phyloP scores from a whole-genome alignment of 2,329 filamentous ascomycete genomes.

The Colletotrichum ledebouriae region DNA sequence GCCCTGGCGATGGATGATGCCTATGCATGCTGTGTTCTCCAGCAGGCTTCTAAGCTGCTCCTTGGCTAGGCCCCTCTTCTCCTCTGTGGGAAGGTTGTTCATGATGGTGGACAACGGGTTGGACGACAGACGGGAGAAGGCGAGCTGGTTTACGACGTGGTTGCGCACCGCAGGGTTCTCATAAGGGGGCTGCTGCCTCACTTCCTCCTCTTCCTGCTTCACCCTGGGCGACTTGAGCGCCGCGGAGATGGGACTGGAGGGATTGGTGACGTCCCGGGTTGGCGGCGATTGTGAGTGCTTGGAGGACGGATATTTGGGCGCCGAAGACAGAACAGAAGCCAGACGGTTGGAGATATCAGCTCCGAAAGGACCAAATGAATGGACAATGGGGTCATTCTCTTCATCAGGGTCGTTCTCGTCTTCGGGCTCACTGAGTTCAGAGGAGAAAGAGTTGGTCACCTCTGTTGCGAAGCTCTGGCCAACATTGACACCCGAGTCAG shows the following conservation, averaged over 20 bases:
- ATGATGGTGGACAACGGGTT: constrained; percentile 92
- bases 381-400: constrained; percentile 93
- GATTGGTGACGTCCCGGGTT: constrained; percentile 25
- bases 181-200: constrained; percentile 43
- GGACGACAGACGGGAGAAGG: constrained; percentile 92
- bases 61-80: constrained; percentile 70
- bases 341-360: constrained; percentile 87
- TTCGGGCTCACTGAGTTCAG: constrained; percentile 66
- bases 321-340: constrained; percentile 80
- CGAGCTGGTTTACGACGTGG: constrained; percentile 94
- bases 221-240: constrained; percentile 27
- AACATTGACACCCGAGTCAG: constrained; percentile 44
- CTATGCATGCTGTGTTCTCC: constrained; percentile 82
- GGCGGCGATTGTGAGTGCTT: constrained; percentile 32
- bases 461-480: constrained; percentile 65
- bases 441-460: constrained; percentile 66
- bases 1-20: constrained; percentile 88
- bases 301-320: constrained; percentile 64
- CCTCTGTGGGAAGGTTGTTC: constrained; percentile 81
- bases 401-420: constrained; percentile 77
- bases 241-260: constrained; percentile 38
- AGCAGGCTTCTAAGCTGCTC: constrained; percentile 79
- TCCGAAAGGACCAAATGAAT: constrained; percentile 92
- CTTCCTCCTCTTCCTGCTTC: constrained; percentile 34
- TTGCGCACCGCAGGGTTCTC: constrained; percentile 70